phyloP scores from a whole-genome alignment of 2,329 filamentous ascomycete genomes.

The Penicillium sp. region DNA sequence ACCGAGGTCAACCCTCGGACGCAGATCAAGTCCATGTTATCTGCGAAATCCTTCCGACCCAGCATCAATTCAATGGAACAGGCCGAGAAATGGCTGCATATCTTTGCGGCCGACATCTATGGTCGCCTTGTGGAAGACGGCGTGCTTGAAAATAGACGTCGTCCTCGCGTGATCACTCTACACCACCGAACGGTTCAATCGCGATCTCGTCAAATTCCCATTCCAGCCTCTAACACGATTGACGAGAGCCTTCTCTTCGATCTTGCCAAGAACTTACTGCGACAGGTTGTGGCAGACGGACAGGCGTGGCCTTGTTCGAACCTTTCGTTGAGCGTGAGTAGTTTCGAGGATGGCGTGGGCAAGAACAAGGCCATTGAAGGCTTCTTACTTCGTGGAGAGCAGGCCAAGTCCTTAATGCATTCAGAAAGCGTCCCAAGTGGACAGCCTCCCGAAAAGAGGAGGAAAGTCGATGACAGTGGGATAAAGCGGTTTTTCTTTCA shows the following conservation, averaged over 20 bases:
- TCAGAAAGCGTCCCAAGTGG: conserved; percentile 9
- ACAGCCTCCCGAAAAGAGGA: conserved; percentile 39
- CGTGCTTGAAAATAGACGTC: conserved; percentile 76
- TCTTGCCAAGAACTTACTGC: conserved; percentile 68
- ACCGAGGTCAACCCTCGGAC: conserved; percentile 87
- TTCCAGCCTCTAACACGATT: conserved; percentile 68
- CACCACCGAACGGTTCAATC: conserved; percentile 72
- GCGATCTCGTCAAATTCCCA: conserved; percentile 68
- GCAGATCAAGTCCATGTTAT: conserved; percentile 95
- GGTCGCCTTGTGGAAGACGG: conserved; percentile 86
- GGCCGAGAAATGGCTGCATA: conserved; percentile 76
- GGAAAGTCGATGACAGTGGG: conserved; percentile 45
- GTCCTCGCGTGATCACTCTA: conserved; percentile 78
- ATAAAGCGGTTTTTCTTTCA: conserved; percentile 58
- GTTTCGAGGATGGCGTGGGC: conserved; percentile 80
- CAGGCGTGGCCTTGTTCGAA: conserved; percentile 87
- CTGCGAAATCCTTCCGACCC: conserved; percentile 89
- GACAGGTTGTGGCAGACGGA: conserved; percentile 72
- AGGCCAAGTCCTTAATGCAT: conserved; percentile 47
- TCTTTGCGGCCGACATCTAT: conserved; percentile 89
- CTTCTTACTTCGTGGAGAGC: conserved; percentile 68
- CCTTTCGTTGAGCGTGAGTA: conserved; percentile 79
- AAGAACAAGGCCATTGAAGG: conserved; percentile 81
- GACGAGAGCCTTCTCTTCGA: conserved; percentile 69
- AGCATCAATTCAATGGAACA: conserved; percentile 73